Base-by-base conservation (phyloP, 2,329 filamentous ascomycete genomes). In the Ceratocystis destructans region DNA sequence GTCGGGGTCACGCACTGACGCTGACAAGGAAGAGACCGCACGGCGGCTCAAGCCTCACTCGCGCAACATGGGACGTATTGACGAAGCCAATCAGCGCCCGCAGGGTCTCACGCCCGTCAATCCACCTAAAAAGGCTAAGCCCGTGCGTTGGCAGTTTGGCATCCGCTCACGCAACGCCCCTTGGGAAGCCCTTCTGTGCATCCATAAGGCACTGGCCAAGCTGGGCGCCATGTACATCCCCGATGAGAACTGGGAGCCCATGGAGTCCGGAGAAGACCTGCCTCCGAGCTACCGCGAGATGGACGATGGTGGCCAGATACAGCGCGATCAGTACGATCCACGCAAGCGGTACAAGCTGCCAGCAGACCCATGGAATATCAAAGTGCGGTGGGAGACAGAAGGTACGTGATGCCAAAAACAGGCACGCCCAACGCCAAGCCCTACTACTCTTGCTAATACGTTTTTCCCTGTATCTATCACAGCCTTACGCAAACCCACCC, bases 121-220 rank as follows among this genome's bases (percentile, higher is more conserved):
- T 64, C 83, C 85, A 1, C 75, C 79, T 2, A 90, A 89, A 78
- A 91, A 89, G 74, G 77, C 81, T 4, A 91, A 89, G 72, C 88
- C 88, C 0, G 89, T 92, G 17, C 90, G 93, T 70, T 99, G 94
- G 94, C 94, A 99, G 74, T 99, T 99, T 73, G 94, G 94, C 66
- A 99, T 99, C 69, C 85, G 94, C 46, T 96, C 90, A 59, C 86
- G 94, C 62, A 99, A 97, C 72, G 88, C 90, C 66, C 94, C 94
- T 0, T 90, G 92, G 72, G 94, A 99, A 75, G 94, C 94, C 0
- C 88, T 99, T 75, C 79, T 96, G 31, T 96, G 93, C 72, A 94
- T 99, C 66, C 96, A 96, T 79, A 91, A 93, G 74, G 92, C 94
- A 0, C 79, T 99, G 55, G 81, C 86, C 68, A 92, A 92, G 70